phyloP scores from a whole-genome alignment of 371 early-diverging fungal species.

The Chytridium lagenaria region DNA sequence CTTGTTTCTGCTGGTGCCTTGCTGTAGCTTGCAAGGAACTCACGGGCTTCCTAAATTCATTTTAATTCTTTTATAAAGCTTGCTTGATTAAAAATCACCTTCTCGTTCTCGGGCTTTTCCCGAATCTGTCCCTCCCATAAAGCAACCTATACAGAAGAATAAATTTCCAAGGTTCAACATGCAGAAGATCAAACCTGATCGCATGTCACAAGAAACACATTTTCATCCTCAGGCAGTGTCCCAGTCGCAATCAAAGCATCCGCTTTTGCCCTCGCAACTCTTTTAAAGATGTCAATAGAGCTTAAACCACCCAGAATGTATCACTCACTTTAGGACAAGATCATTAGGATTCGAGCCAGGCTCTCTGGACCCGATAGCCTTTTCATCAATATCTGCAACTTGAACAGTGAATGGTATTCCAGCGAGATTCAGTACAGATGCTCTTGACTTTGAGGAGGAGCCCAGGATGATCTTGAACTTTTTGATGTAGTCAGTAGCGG shows the following conservation, averaged over 20 bases:
- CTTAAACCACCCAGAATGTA: neutral
- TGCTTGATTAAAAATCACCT: conserved; percentile 10
- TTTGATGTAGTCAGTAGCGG: neutral
- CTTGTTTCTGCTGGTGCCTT: conserved; percentile 46
- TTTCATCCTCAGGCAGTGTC: neutral
- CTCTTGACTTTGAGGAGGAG: conserved; percentile 53
- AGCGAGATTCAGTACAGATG: conserved; percentile 37
- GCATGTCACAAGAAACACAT: conserved; percentile 28
- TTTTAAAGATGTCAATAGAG: conserved; percentile 10
- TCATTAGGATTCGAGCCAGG: conserved; percentile 26
- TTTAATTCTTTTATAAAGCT: neutral
- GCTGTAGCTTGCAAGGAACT: conserved; percentile 44
- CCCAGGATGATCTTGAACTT: conserved; percentile 44
- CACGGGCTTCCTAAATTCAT: conserved; percentile 40
- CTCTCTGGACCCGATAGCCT: conserved; percentile 36
- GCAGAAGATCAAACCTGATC: conserved; percentile 22
- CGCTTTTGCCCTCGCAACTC: conserved; percentile 50
- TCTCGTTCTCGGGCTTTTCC: conserved; percentile 52
- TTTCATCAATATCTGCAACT: conserved; percentile 50
- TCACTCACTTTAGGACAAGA: conserved; percentile 27
- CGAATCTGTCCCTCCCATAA: conserved; percentile 48
- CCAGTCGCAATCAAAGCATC: conserved; percentile 42
- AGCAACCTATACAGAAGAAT: conserved; percentile 43
- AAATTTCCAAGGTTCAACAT: neutral
- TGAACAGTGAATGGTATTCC: conserved; percentile 36